Percentiles rank a stretch among this genome's conserved stretches.
Conservation (phyloP, 768 basidiomycete genomes). For the Mycena rosella region DNA sequence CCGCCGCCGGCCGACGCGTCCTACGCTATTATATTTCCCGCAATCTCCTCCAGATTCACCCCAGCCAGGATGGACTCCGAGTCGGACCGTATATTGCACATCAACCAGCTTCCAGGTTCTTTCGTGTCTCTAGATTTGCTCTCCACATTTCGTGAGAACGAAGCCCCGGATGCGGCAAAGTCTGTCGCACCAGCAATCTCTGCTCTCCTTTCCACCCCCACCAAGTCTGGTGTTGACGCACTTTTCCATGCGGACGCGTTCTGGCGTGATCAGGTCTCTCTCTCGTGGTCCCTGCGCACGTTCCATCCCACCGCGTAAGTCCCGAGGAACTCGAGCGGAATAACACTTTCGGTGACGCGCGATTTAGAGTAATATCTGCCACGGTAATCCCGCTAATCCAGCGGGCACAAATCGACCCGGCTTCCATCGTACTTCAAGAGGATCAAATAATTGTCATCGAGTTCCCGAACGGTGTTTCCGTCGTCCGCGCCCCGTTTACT, state of each 20-base stretch:
- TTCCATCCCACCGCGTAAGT: conserved; percentile 36
- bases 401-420: conserved; percentile 16
- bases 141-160: conserved; percentile 9
- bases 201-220: conserved; percentile 9
- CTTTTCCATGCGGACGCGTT: conserved; percentile 41
- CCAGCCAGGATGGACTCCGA: neutral
- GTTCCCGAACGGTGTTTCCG: conserved; percentile 34
- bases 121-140: conserved; percentile 6
- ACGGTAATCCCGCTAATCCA: conserved; percentile 21
- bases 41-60: neutral
- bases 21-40: neutral
- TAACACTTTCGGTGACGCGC: neutral
- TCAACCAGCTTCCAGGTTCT: conserved; percentile 35
- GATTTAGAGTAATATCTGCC: conserved; percentile 14
- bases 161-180: conserved; percentile 28
- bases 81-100: conserved; percentile 28
- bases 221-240: conserved; percentile 7
- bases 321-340: too few relatives aligned
- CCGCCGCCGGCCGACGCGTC: neutral
- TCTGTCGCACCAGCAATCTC: conserved; percentile 23
- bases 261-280: conserved; percentile 48
- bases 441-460: conserved; percentile 14
- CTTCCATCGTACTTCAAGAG: conserved; percentile 30
- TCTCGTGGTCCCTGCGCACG: conserved; percentile 49
- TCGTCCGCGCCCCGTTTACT: conserved; percentile 30